Percentiles rank a stretch among this genome's conserved stretches.
Evolutionary conservation across 176 grass and related monocot species (phyloP).

Genomic region (Phragmites australis): DNA sequence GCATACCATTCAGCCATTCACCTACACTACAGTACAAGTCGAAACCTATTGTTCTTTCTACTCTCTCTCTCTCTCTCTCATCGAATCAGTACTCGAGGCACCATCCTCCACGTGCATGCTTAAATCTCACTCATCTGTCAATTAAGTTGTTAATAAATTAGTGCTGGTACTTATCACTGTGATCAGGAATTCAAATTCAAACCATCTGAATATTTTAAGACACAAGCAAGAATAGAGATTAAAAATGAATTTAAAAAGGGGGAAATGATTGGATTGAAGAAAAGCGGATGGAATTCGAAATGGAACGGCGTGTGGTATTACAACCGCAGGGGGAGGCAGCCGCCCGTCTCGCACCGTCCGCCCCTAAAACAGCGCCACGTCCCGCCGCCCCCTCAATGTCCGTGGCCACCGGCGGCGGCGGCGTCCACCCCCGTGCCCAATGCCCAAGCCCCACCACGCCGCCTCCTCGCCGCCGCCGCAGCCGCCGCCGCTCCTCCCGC

Average conservation of each 20-base stretch:
- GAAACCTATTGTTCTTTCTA: neutral
- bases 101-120: constrained; percentile 40
- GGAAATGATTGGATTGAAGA: neutral
- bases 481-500: constrained; percentile 42
- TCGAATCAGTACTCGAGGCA: too few species aligned
- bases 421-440: constrained; percentile 39
- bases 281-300: neutral
- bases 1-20: too few species aligned
- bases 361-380: constrained; percentile 47
- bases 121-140: neutral
- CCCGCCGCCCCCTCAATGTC: constrained; percentile 39
- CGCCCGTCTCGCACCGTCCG: constrained; percentile 34
- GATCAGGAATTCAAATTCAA: constrained; percentile 38
- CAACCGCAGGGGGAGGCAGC: constrained; percentile 31
- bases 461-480: constrained; percentile 18
- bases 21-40: neutral
- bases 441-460: constrained; percentile 52
- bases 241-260: neutral
- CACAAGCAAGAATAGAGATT: neutral
- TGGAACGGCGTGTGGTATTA: neutral
- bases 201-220: neutral
- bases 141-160: neutral
- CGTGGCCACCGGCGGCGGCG: constrained; percentile 51
- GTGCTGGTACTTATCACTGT: neutral
- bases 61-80: too few species aligned